Evolutionary conservation across 1,284 basidiomycete species (phyloP).

Genomic region (Mycena citricolor): DNA sequence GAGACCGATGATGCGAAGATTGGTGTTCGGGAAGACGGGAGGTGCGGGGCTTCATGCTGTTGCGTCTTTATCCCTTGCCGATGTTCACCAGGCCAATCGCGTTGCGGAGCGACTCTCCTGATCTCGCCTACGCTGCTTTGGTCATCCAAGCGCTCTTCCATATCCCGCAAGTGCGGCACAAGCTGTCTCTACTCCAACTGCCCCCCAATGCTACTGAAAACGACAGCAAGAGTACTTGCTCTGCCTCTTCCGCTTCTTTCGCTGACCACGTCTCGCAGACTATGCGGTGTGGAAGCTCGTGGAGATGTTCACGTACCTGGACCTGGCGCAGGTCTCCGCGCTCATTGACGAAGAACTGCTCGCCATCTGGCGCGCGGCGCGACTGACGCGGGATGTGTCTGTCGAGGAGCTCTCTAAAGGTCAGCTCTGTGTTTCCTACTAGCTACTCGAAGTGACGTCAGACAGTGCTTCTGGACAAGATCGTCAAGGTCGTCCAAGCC

Average conservation of each 20-base stretch:
- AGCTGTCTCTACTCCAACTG: constrained; percentile 48
- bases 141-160: constrained; percentile 64
- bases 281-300: constrained; percentile 51
- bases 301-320: constrained; percentile 66
- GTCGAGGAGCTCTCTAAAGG: constrained; percentile 35
- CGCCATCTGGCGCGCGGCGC: constrained; percentile 30
- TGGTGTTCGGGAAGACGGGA: constrained; percentile 50
- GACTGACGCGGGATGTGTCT: constrained; percentile 26
- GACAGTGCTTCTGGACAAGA: constrained; percentile 33
- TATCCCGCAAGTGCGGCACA: constrained; percentile 63
- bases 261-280: constrained; percentile 29
- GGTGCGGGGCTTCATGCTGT: constrained; percentile 40
- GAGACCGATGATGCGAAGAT: constrained; percentile 46
- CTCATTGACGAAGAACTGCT: constrained; percentile 40
- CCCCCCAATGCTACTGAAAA: constrained; percentile 25
- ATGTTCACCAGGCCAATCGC: constrained; percentile 54
- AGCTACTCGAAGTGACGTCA: neutral
- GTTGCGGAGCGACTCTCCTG: constrained; percentile 53
- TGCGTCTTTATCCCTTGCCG: constrained; percentile 8
- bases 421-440: constrained; percentile 19
- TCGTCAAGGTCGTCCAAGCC: constrained; percentile 33
- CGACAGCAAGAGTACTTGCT: constrained; percentile 37
- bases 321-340: constrained; percentile 42
- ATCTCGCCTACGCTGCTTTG: constrained; percentile 56
- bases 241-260: constrained; percentile 6